These are phyloP conservation scores for Suhomyces ambrosiae DNA, from an alignment of 1,139 yeast species.

Conservation along the genomic window DNA sequence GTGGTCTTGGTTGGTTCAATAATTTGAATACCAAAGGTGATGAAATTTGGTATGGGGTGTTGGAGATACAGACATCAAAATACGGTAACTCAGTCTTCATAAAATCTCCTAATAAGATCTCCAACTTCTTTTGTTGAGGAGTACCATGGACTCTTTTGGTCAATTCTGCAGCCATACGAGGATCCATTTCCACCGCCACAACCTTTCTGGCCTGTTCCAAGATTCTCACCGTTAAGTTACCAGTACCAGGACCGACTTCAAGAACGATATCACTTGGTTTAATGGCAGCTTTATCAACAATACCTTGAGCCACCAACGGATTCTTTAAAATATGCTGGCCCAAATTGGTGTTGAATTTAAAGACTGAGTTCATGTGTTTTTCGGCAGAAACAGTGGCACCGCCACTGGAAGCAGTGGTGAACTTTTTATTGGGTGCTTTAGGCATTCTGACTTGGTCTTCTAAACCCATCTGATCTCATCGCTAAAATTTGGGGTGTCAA, in stretches of 20 bases:
- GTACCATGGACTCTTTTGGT: constrained; percentile 98
- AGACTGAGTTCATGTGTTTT: constrained; percentile 76
- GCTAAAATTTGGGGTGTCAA: constrained; percentile 3
- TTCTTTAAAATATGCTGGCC: constrained; percentile 97
- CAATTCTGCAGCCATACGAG: constrained; percentile 98
- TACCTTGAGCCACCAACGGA: constrained; percentile 96
- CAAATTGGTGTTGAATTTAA: constrained; percentile 92
- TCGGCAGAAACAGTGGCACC: constrained; percentile 63
- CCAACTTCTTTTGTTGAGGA: constrained; percentile 87
- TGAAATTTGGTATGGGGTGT: constrained; percentile 96
- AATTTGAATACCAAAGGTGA: constrained; percentile 94
- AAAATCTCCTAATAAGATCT: constrained; percentile 90
- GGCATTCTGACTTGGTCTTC: constrained; percentile 38
- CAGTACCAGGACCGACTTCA: constrained; percentile 99
- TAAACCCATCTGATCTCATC: constrained; percentile 8
- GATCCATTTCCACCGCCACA: constrained; percentile 97
- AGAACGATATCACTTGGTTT: constrained; percentile 90
- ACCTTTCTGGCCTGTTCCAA: constrained; percentile 90
- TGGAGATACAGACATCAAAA: constrained; percentile 93
- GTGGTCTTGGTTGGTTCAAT: constrained; percentile 89
- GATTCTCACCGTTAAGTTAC: constrained; percentile 91
- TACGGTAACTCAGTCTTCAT: constrained; percentile 95
- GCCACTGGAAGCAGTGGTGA: constrained; percentile 45
- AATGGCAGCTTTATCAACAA: constrained; percentile 93
- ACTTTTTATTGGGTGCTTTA: constrained; percentile 57